Conservation (phyloP, 331 rosid species). For the Phaseolus coccineus region DNA sequence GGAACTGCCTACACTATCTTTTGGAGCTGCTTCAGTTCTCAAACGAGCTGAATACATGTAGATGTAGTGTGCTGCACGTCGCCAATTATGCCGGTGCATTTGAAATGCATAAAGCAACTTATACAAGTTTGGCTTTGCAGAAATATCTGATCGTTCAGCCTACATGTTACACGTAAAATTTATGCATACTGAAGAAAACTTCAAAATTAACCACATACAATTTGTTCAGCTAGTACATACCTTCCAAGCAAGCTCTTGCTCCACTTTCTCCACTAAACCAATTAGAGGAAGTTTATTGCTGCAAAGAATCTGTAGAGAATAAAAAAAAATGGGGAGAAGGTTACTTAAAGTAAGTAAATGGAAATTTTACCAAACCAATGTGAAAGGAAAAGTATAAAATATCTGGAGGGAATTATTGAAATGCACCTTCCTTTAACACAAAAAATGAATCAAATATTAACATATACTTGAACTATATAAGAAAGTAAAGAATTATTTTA, state of each 20-base stretch:
- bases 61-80: constrained; percentile 84
- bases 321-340: not conserved
- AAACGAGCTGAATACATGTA: constrained; percentile 85
- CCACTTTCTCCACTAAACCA: constrained; percentile 89
- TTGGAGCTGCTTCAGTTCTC: constrained; percentile 65
- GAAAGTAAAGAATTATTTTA: no score
- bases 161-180: constrained; percentile 51
- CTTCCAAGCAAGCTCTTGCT: constrained; percentile 98
- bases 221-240: constrained; percentile 52
- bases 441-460: constrained; percentile 21
- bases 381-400: constrained; percentile 13
- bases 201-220: constrained; percentile 35
- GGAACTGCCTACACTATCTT: constrained; percentile 65
- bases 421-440: constrained; percentile 20
- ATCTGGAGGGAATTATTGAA: constrained; percentile 21
- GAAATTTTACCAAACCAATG: not conserved
- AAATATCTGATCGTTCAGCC: constrained; percentile 90
- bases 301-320: constrained; percentile 75
- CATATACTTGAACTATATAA: not conserved
- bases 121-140: constrained; percentile 84
- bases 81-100: constrained; percentile 93
- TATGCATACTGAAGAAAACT: constrained; percentile 27
- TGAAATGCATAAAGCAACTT: constrained; percentile 94
- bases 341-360: constrained; percentile 4
- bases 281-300: constrained; percentile 87